Evolutionary conservation across 2,329 filamentous ascomycete genomes (phyloP).

Genomic region (Elsinoe necatrix): DNA sequence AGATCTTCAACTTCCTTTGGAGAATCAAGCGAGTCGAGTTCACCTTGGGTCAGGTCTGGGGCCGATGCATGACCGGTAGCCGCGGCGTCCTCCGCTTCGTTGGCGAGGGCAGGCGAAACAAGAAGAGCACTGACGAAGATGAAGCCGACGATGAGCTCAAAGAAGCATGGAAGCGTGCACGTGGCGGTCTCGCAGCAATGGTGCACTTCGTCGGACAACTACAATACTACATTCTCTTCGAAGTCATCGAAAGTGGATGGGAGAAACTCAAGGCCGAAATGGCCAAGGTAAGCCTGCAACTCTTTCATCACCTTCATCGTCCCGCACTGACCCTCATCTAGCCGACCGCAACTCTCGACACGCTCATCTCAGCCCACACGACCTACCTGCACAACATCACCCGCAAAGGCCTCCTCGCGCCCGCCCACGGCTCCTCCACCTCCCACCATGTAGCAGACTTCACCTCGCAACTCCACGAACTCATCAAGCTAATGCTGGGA

Average conservation of each 20-base stretch:
- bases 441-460: constrained; percentile 55
- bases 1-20: constrained; percentile 99
- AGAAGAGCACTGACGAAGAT: neutral
- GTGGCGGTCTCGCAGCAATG: constrained; percentile 91
- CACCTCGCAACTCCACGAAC: constrained; percentile 81
- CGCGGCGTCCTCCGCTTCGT: constrained; percentile 78
- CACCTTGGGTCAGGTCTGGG: constrained; percentile 81
- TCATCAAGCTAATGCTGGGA: constrained; percentile 84
- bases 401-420: constrained; percentile 75
- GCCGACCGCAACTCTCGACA: constrained; percentile 84
- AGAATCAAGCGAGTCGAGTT: constrained; percentile 97
- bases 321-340: constrained; percentile 15
- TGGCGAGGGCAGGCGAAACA: constrained; percentile 41
- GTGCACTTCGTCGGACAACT: constrained; percentile 95
- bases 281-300: constrained; percentile 41
- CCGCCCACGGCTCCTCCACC: constrained; percentile 23
- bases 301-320: neutral
- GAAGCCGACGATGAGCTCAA: constrained; percentile 44
- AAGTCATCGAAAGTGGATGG: constrained; percentile 97
- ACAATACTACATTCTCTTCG: constrained; percentile 97
- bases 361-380: constrained; percentile 85
- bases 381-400: constrained; percentile 90
- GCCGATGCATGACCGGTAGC: constrained; percentile 89
- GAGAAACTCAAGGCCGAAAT: constrained; percentile 77
- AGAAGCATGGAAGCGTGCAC: constrained; percentile 75